Evolutionary conservation across 148 eudicot species (phyloP).

Genomic region (Selenicereus undatus): DNA sequence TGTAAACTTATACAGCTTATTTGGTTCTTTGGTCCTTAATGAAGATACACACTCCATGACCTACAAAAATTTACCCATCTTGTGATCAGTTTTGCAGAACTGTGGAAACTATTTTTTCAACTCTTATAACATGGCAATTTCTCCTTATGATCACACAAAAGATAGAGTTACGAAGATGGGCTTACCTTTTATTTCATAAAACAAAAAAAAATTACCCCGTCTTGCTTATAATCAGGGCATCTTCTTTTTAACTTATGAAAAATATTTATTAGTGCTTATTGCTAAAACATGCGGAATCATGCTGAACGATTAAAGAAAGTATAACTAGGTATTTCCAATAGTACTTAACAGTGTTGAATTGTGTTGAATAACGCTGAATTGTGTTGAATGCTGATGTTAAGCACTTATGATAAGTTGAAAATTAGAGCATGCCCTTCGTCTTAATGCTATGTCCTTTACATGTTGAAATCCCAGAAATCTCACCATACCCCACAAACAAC

Average conservation of each 20-base stretch:
- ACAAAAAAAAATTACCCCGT: conserved; percentile 30
- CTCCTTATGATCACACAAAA: not conserved
- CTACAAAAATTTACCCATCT: not conserved
- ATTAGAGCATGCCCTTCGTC: conserved; percentile 26
- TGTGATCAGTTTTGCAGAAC: not conserved
- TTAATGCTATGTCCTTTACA: conserved; percentile 71
- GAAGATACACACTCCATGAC: not conserved
- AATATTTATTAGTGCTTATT: too few relatives aligned
- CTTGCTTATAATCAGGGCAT: conserved; percentile 54
- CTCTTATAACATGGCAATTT: not conserved
- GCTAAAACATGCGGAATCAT: too few relatives aligned
- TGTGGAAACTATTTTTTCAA: not conserved
- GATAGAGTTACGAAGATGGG: not conserved
- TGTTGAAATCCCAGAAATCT: conserved; percentile 74
- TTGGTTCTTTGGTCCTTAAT: conserved; percentile 14
- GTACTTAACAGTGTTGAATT: too few relatives aligned
- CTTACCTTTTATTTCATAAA: not conserved
- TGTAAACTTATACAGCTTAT: conserved; percentile 13
- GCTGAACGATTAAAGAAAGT: too few relatives aligned
- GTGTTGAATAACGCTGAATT: conserved; percentile 35
- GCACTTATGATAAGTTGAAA: too few relatives aligned
- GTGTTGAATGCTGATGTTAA: too few relatives aligned
- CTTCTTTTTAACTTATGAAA: conserved; percentile 16
- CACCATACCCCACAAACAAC: conserved; percentile 76
- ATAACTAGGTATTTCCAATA: too few relatives aligned